Conservation (phyloP, 2,329 filamentous ascomycete genomes). For the Eurotiales sp. region DNA sequence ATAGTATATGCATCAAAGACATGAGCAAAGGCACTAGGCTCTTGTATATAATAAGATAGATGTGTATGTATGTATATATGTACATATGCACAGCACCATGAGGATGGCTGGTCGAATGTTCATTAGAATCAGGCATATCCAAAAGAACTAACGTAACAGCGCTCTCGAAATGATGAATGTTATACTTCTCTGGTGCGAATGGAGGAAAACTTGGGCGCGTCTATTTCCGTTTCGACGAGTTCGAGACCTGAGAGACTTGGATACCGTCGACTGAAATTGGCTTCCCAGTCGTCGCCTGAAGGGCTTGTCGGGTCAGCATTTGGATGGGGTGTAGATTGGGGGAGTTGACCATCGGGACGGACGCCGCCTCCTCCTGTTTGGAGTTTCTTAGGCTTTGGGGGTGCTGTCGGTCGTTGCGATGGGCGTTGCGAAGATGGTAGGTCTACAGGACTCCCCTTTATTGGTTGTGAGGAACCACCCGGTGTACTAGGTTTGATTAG, state of each 20-base stretch:
- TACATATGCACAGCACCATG: conserved; percentile 10
- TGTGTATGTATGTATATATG: conserved; percentile 6
- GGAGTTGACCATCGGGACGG: conserved; percentile 20
- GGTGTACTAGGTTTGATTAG: neutral
- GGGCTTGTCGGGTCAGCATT: conserved; percentile 23
- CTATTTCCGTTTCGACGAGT: conserved; percentile 72
- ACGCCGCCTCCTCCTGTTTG: conserved; percentile 44
- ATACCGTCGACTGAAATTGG: conserved; percentile 77
- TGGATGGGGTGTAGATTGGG: too few relatives aligned
- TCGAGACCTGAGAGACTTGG: conserved; percentile 82
- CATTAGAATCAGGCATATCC: neutral
- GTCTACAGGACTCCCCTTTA: neutral
- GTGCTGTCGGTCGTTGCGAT: conserved; percentile 49
- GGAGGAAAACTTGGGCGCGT: conserved; percentile 33
- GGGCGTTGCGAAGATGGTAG: conserved; percentile 23
- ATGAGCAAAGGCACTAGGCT: neutral
- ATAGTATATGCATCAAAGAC: conserved; percentile 9
- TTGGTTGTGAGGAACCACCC: neutral
- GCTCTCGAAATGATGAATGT: too few relatives aligned
- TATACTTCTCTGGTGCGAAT: conserved; percentile 41
- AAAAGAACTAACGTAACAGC: too few relatives aligned
- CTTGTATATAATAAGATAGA: conserved; percentile 1
- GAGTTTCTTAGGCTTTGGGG: conserved; percentile 60
- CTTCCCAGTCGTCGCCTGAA: conserved; percentile 58
- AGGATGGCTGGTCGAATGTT: neutral